Evolutionary conservation across 768 basidiomycete species (phyloP).

Genomic region (Lanmaoa pseudosensibilis): DNA sequence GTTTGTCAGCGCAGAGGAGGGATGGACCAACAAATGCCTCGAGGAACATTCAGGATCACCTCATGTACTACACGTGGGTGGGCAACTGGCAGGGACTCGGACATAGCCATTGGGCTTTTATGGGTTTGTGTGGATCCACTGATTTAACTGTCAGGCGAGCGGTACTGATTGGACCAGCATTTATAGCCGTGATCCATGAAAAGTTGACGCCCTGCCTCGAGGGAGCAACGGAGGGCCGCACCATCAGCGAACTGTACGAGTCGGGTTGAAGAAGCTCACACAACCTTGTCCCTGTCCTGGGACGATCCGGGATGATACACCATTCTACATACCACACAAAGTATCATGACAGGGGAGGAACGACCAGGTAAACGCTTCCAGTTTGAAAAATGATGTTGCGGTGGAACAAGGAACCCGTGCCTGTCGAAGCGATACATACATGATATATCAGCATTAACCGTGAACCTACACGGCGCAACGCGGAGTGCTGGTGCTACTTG

Average conservation of each 20-base stretch:
- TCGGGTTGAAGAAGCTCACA: background rate
- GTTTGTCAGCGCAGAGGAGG: background rate
- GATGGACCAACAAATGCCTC: conserved; percentile 14
- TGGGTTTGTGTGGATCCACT: background rate
- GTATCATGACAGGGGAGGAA: background rate
- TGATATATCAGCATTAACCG: background rate
- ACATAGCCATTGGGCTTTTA: background rate
- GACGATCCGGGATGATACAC: background rate
- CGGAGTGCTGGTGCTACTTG: background rate
- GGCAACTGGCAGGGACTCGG: background rate
- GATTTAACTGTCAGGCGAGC: background rate
- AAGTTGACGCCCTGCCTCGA: conserved; percentile 5
- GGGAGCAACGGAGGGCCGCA: conserved; percentile 9
- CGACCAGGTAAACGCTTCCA: background rate
- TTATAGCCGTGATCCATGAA: background rate
- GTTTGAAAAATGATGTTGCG: background rate
- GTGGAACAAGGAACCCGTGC: background rate
- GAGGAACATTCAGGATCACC: conserved; percentile 14
- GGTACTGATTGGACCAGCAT: conserved; percentile 4
- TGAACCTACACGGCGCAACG: background rate
- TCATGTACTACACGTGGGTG: conserved; percentile 23
- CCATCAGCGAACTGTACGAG: background rate
- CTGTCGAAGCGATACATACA: background rate
- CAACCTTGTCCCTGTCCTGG: background rate
- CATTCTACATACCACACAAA: background rate